These are phyloP conservation scores for Geranium rotundifolium DNA, from an alignment of 345 rosid species.

Conservation along the genomic window DNA sequence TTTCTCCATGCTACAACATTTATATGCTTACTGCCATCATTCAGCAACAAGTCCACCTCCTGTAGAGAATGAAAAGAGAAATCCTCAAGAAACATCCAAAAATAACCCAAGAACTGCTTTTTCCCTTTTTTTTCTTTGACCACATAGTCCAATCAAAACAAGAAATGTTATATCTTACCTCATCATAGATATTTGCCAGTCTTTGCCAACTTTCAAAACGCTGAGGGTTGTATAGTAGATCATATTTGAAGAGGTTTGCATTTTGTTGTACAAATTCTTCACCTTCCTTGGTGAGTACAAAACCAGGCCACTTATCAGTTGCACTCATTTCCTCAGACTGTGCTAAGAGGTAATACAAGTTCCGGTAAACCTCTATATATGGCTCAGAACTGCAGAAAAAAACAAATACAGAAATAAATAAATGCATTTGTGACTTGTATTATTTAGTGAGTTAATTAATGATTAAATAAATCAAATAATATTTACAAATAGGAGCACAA, in stretches of 20 bases:
- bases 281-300: constrained; percentile 95
- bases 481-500: constrained; percentile 8
- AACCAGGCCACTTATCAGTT: constrained; percentile 96
- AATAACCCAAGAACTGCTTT: too few species aligned
- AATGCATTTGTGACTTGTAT: neutral
- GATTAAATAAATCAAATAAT: constrained; percentile 6
- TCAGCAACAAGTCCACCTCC: constrained; percentile 96
- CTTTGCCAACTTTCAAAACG: constrained; percentile 95
- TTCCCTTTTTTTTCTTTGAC: neutral
- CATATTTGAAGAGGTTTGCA: constrained; percentile 78
- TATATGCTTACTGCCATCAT: constrained; percentile 98
- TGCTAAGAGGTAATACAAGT: constrained; percentile 75
- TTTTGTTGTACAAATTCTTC: constrained; percentile 95
- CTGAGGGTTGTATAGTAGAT: constrained; percentile 73
- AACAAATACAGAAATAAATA: constrained; percentile 11
- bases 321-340: constrained; percentile 93
- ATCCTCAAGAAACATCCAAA: constrained; percentile 4
- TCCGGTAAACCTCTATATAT: constrained; percentile 70
- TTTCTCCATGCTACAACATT: constrained; percentile 92
- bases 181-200: constrained; percentile 85
- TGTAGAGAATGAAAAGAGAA: constrained; percentile 26
- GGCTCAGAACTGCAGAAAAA: constrained; percentile 66
- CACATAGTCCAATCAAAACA: constrained; percentile 7
- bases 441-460: neutral
- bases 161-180: constrained; percentile 41